Evolutionary conservation across 495 filamentous ascomycete genomes (phyloP), one percentile per base, ranked within the genome.

Genomic region (Monascus purpureus): DNA sequence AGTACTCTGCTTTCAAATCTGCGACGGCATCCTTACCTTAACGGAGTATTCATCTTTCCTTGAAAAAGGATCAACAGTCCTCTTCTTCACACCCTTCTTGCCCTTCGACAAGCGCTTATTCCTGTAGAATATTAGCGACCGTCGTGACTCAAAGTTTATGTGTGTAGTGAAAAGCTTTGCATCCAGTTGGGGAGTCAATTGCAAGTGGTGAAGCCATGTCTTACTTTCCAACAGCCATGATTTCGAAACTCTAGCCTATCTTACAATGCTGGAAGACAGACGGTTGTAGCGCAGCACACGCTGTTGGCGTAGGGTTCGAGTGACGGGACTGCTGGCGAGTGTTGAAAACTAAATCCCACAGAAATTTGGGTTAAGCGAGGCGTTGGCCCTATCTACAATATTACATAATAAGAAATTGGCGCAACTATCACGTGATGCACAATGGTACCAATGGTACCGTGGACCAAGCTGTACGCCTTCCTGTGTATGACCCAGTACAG

Each of bases 31-130:
- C 45, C 67, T 52, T 58, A 86, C 83, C 82, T 95, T 96, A 61
- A 97, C 76, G 42, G 79, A 81, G 70, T 84, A 97, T 81, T 93
- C 95, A 63, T 96, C 88, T 73, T 97, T 97, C 52, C 87, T 77
- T 53, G 86, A 69, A 70, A 97, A 97, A 47, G 90, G 92, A 60
- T 97, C 90, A 56, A 84, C 77, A 36, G 82, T 77, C 67, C 82
- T 87, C 90, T 97, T 97, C 83, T 97, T 97, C 53, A 97, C 76
- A 60, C 90, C 90, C 77, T 97, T 97, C 83, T 97, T 97, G 71
- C 90, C 92, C 73, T 97, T 97, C 31, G 90, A 96, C 70, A 97
- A 75, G 64, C 90, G 82, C 84, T 97, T 96, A 75, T 97, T 97
- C 81, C 92, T 97, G 53, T 11, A 39, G 33, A 40, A 18, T 17